Evolutionary conservation across 2,329 filamentous ascomycete genomes (phyloP).

Genomic region (Pseudocercospora eumusae): DNA sequence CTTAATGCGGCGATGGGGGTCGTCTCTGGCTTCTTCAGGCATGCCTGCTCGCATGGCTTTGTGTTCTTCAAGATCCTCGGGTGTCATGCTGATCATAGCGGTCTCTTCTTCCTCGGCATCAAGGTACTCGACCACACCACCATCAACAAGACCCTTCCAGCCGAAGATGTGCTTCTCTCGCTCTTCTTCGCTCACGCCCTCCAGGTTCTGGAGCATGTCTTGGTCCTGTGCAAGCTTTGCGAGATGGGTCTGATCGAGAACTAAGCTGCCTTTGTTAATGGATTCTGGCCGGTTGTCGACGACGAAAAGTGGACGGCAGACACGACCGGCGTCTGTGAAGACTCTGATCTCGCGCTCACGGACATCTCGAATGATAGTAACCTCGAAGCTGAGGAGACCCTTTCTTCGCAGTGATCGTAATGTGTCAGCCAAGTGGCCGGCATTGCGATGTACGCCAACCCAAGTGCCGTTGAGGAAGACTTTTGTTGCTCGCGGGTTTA

Average conservation of each 20-base stretch:
- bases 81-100: slow-evolving; percentile 98
- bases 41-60: slow-evolving; percentile 42
- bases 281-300: slow-evolving; percentile 82
- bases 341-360: slow-evolving; percentile 98
- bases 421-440: slow-evolving; percentile 73
- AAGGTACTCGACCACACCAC: slow-evolving; percentile 89
- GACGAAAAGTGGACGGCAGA: slow-evolving; percentile 90
- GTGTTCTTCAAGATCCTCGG: slow-evolving; percentile 79
- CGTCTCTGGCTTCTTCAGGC: slow-evolving; percentile 60
- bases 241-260: slow-evolving; percentile 83
- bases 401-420: slow-evolving; percentile 55
- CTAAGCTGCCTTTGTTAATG: slow-evolving; percentile 71
- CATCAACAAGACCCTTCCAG: slow-evolving; percentile 82
- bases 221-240: slow-evolving; percentile 72
- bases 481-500: slow-evolving; percentile 89
- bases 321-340: slow-evolving; percentile 93
- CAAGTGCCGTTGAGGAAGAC: slow-evolving; percentile 98
- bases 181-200: slow-evolving; percentile 58
- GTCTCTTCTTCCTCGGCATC: slow-evolving; percentile 98
- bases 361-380: slow-evolving; percentile 93
- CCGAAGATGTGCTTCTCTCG: slow-evolving; percentile 67
- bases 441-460: slow-evolving; percentile 92
- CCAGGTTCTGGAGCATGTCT: slow-evolving; percentile 50
- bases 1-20: slow-evolving; percentile 83
- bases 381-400: slow-evolving; percentile 84